Evolutionary conservation across 2,329 filamentous ascomycete species (phyloP).

Genomic region (Fusarium neocosmosporiellum): DNA sequence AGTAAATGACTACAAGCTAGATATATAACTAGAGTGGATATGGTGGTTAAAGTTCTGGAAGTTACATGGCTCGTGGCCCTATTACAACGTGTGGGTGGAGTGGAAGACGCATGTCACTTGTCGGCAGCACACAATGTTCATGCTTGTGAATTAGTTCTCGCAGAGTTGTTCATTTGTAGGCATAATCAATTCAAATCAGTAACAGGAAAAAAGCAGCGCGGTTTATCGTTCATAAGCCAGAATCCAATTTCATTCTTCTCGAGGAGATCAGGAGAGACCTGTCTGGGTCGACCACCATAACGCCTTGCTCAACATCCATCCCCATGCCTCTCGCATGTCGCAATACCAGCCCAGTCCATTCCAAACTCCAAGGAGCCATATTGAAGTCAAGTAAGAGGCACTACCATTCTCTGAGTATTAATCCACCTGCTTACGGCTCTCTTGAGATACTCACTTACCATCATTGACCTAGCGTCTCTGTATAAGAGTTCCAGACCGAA

Average conservation of each 20-base stretch:
- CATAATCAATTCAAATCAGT: neutral
- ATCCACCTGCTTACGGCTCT: neutral
- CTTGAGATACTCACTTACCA: neutral
- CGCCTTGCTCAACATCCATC: neutral
- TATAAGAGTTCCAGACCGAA: neutral
- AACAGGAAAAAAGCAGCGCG: neutral
- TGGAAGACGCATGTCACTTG: neutral
- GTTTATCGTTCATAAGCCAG: neutral
- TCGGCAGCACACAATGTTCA: neutral
- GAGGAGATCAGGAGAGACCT: too few relatives aligned
- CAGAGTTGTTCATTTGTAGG: too few relatives aligned
- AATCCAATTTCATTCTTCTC: neutral
- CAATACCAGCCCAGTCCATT: neutral
- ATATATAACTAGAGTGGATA: neutral
- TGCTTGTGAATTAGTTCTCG: too few relatives aligned
- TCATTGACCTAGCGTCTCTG: neutral
- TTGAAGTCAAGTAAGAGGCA: neutral
- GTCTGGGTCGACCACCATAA: neutral
- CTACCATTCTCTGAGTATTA: neutral
- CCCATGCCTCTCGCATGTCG: neutral
- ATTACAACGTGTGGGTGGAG: neutral
- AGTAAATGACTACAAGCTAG: neutral
- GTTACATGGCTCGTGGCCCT: neutral
- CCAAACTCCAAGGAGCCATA: neutral
- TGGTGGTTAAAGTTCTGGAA: accelerated